Percentiles rank a stretch among this genome's conserved stretches.
phyloP scores from a whole-genome alignment of 768 basidiomycete species.

The Podaxis sp. region DNA sequence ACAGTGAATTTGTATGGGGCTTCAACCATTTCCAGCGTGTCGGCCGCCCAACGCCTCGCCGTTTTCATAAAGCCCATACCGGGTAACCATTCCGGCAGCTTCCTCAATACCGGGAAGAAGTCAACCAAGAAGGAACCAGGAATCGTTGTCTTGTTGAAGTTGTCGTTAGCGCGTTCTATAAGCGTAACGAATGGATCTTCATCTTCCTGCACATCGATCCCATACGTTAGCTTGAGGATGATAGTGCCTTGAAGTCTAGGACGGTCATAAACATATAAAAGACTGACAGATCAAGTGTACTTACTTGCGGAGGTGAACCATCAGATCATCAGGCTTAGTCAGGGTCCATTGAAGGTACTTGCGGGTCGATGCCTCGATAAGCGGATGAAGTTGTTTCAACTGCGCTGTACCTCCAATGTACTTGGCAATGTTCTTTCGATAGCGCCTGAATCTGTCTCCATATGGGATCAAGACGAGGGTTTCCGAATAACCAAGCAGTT shows the following conservation, averaged over 20 bases:
- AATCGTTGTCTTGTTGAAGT: constrained; percentile 45
- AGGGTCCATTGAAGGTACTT: constrained; percentile 33
- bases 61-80: constrained; percentile 48
- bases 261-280: neutral
- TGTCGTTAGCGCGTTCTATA: constrained; percentile 46
- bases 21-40: constrained; percentile 34
- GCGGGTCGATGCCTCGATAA: constrained; percentile 30
- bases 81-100: constrained; percentile 54
- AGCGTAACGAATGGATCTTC: constrained; percentile 47
- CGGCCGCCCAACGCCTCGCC: constrained; percentile 36
- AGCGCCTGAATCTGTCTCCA: constrained; percentile 37
- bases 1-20: constrained; percentile 40
- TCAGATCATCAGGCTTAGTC: constrained; percentile 25
- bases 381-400: constrained; percentile 25
- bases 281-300: constrained; percentile 9
- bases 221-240: constrained; percentile 51
- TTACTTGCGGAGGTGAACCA: constrained; percentile 38
- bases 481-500: constrained; percentile 43
- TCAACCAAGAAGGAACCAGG: constrained; percentile 46
- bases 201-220: constrained; percentile 49
- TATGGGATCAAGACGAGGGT: constrained; percentile 43
- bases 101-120: constrained; percentile 35
- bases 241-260: constrained; percentile 46
- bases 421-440: constrained; percentile 39
- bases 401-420: constrained; percentile 31